A percentile compares a stretch with the other conserved stretches of the same genome.
Conservation (phyloP, 352 stramenopile species). For the Hyaloperonospora brassicae region DNA sequence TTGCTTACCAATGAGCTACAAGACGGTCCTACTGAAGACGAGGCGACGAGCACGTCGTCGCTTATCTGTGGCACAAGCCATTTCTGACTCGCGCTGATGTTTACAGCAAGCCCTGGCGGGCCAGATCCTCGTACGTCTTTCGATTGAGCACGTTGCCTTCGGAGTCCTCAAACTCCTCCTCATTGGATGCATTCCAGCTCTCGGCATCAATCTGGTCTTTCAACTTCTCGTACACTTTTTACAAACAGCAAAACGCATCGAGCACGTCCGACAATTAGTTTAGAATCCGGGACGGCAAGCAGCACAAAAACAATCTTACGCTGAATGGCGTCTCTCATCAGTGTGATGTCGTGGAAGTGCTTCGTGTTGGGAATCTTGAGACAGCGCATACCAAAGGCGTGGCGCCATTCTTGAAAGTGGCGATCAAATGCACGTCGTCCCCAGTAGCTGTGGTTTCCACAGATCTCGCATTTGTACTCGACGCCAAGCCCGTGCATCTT, state of each 20-base stretch:
- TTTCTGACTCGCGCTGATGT: background rate
- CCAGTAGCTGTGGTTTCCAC: constrained; percentile 97
- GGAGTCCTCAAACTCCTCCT: constrained; percentile 99
- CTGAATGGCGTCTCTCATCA: constrained; percentile 94
- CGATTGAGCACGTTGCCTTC: constrained; percentile 97
- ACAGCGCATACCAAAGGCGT: constrained; percentile 97
- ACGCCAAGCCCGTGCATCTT: constrained; percentile 98
- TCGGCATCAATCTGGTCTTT: constrained; percentile 91
- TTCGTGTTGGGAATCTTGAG: constrained; percentile 99
- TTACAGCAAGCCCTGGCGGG: constrained; percentile 94
- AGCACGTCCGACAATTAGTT: background rate
- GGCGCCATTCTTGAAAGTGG: constrained; percentile 97
- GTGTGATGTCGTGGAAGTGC: constrained; percentile 99
- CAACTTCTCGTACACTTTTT: constrained; percentile 93
- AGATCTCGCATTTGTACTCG: constrained; percentile 99
- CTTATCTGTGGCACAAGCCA: background rate
- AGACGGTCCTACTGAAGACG: too few species aligned
- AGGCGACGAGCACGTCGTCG: constrained; percentile 1
- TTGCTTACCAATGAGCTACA: too few species aligned
- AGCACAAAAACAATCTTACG: constrained; percentile 30
- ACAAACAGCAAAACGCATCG: constrained; percentile 5
- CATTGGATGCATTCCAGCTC: constrained; percentile 88
- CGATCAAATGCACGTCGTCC: constrained; percentile 93
- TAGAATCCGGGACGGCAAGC: constrained; percentile 3
- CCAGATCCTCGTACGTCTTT: constrained; percentile 97